Evolutionary conservation across 1,284 basidiomycete species (phyloP).

Genomic region (Cutaneotrichosporon cutaneum): DNA sequence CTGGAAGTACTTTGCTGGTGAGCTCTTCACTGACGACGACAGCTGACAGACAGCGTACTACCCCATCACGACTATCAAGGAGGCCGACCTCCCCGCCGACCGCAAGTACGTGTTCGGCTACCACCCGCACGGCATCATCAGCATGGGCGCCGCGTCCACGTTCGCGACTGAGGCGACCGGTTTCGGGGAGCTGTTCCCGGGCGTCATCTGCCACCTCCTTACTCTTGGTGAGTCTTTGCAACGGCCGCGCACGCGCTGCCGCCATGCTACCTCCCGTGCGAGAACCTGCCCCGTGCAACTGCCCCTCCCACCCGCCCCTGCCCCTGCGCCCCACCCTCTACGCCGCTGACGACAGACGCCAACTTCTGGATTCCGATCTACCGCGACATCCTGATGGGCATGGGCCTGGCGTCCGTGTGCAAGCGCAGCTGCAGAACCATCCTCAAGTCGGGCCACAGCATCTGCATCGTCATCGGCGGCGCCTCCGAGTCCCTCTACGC

Average conservation of each 20-base stretch:
- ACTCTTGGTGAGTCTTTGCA: constrained; percentile 61
- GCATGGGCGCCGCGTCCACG: constrained; percentile 83
- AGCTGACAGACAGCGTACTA: constrained; percentile 66
- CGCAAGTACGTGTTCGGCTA: constrained; percentile 96
- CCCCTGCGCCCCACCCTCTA: background rate
- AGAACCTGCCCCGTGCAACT: too few relatives aligned
- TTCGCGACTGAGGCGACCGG: constrained; percentile 93
- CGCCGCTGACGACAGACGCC: constrained; percentile 51
- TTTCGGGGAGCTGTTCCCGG: constrained; percentile 85
- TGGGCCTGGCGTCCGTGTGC: constrained; percentile 92
- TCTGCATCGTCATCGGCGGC: constrained; percentile 95
- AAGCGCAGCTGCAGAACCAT: constrained; percentile 87
- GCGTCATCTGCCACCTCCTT: constrained; percentile 86
- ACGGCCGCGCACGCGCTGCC: too few relatives aligned
- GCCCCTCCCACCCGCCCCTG: background rate
- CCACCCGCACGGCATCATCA: constrained; percentile 94
- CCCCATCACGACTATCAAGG: constrained; percentile 60
- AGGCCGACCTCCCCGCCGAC: constrained; percentile 83
- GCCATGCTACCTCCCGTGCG: too few relatives aligned
- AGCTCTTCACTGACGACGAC: constrained; percentile 12
- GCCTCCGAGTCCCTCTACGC: constrained; percentile 92
- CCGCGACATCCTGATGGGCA: constrained; percentile 80
- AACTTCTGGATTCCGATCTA: constrained; percentile 95
- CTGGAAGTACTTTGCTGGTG: constrained; percentile 62
- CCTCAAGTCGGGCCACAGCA: constrained; percentile 68